Conservation (phyloP, 495 filamentous ascomycete species). For the Endocarpon pusillum region DNA sequence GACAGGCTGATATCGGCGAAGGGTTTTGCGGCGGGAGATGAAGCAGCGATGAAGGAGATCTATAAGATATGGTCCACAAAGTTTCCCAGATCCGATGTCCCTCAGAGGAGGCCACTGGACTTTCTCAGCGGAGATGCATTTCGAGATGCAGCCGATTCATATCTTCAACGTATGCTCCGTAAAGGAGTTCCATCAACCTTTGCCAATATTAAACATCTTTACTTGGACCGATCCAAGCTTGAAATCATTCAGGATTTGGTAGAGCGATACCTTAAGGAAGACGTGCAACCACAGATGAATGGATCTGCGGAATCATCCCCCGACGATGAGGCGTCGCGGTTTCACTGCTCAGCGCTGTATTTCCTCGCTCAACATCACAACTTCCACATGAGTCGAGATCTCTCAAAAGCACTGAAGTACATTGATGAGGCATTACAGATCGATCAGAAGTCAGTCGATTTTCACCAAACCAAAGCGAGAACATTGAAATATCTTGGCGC, state of each 20-base stretch:
- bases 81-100: slow-evolving; percentile 66
- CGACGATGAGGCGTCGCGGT: slow-evolving; percentile 38
- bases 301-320: slow-evolving; percentile 25
- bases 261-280: slow-evolving; percentile 50
- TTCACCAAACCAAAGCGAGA: slow-evolving; percentile 86
- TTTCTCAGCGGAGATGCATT: slow-evolving; percentile 80
- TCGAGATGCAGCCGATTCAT: slow-evolving; percentile 56
- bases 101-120: slow-evolving; percentile 72
- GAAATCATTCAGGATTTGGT: slow-evolving; percentile 58
- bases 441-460: slow-evolving; percentile 67
- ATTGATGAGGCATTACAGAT: slow-evolving; percentile 68
- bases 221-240: slow-evolving; percentile 58
- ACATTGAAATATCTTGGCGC: slow-evolving; percentile 89
- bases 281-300: slow-evolving; percentile 24
- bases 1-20: slow-evolving; percentile 51
- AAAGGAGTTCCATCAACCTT: slow-evolving; percentile 97
- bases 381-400: slow-evolving; percentile 70
- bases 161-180: slow-evolving; percentile 71
- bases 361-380: slow-evolving; percentile 97
- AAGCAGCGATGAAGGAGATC: slow-evolving; percentile 44
- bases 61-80: slow-evolving; percentile 73
- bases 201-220: slow-evolving; percentile 86
- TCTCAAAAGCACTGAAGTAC: slow-evolving; percentile 61
- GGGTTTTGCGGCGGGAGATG: slow-evolving; percentile 42
- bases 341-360: slow-evolving; percentile 62